Evolutionary conservation across 2,329 filamentous ascomycete genomes (phyloP).

Genomic region (Sclerotinia subarctica): DNA sequence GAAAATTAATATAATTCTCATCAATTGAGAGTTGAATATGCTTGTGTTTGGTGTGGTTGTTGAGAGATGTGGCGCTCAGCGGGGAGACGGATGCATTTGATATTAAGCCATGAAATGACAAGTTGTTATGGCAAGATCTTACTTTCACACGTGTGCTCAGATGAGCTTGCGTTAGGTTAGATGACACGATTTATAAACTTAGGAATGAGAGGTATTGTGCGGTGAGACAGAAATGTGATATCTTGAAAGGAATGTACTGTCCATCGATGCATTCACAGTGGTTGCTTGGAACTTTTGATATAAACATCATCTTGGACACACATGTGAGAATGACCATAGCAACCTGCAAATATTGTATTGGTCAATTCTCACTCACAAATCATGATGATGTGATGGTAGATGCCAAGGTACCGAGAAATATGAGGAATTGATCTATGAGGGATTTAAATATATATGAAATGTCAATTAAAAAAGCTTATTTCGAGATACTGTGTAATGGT

Average conservation of each 20-base stretch:
- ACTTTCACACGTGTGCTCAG: conserved; percentile 1
- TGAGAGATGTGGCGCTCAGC: background rate
- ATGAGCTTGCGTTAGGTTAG: background rate
- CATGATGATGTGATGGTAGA: background rate
- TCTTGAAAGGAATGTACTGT: background rate
- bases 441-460: conserved; percentile 9
- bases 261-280: background rate
- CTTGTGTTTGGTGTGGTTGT: background rate
- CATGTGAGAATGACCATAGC: background rate
- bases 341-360: background rate
- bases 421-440: conserved; percentile 8
- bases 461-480: conserved; percentile 13
- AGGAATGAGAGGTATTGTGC: background rate
- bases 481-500: conserved; percentile 2
- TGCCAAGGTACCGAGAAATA: conserved; percentile 9
- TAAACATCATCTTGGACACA: background rate
- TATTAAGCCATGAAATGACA: background rate
- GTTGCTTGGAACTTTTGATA: background rate
- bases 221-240: conserved; percentile 8
- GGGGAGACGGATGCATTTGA: background rate
- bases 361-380: conserved; percentile 1
- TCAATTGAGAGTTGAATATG: background rate
- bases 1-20: background rate
- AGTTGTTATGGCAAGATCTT: background rate
- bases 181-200: background rate